Evolutionary conservation across 2,329 filamentous ascomycete genomes (phyloP).

Genomic region (Lasiodiplodia citricola): DNA sequence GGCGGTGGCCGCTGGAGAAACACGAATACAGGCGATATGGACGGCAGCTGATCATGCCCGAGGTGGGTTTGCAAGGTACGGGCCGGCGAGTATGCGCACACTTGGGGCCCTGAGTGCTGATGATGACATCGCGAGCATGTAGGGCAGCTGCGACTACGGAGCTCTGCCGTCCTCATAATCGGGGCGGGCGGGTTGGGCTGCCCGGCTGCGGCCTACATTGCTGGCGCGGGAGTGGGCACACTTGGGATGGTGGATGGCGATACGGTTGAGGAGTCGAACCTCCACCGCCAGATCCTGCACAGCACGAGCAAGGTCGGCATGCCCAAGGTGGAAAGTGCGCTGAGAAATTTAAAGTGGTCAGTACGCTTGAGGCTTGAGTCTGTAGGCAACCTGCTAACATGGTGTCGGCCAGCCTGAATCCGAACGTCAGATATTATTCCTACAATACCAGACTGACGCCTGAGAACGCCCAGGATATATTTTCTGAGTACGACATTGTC

Average conservation of each 20-base stretch:
- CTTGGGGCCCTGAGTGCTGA: background rate
- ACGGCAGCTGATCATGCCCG: conserved; percentile 85
- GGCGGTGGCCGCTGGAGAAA: conserved; percentile 68
- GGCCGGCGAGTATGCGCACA: background rate
- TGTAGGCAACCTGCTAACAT: background rate
- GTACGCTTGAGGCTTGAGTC: conserved; percentile 31
- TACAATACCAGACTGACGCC: conserved; percentile 71
- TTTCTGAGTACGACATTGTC: conserved; percentile 77
- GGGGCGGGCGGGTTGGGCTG: conserved; percentile 91
- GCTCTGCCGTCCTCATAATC: conserved; percentile 76
- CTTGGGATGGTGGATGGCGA: conserved; percentile 89
- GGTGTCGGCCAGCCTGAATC: conserved; percentile 67
- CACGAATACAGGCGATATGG: conserved; percentile 88
- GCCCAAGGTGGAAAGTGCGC: conserved; percentile 78
- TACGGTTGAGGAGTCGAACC: conserved; percentile 83
- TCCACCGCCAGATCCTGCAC: conserved; percentile 91
- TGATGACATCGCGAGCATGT: background rate
- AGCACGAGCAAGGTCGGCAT: conserved; percentile 71
- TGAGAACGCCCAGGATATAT: conserved; percentile 68
- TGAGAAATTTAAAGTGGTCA: conserved; percentile 50
- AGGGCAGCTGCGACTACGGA: conserved; percentile 79
- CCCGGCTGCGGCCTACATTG: conserved; percentile 90
- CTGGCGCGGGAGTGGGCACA: conserved; percentile 83
- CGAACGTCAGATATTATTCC: conserved; percentile 67
- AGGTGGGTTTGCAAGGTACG: conserved; percentile 75